phyloP scores from a whole-genome alignment of 139 green algal genomes.

The Spirogloea muscicola region DNA sequence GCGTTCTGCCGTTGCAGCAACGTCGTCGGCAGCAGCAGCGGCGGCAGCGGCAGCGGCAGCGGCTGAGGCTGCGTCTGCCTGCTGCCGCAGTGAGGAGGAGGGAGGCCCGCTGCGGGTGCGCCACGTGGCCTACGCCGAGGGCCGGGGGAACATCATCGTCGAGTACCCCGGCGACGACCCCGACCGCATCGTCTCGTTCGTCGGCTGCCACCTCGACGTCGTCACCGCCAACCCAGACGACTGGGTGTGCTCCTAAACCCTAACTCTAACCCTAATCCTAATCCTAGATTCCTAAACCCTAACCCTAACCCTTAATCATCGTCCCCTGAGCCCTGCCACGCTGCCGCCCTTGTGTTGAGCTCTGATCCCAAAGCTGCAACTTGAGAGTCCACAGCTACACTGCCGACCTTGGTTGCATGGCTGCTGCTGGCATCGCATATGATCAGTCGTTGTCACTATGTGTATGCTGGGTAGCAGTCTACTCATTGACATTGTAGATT shows the following conservation, averaged over 20 bases:
- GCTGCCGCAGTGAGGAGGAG: conserved; percentile 50
- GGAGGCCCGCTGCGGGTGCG: conserved; percentile 60
- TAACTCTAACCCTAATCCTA: background rate
- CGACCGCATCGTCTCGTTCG: conserved; percentile 57
- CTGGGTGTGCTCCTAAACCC: no score
- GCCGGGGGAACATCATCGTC: conserved; percentile 68
- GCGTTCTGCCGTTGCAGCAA: background rate
- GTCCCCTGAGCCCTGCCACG: no score
- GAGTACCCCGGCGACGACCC: conserved; percentile 58
- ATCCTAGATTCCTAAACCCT: no score
- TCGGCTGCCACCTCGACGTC: conserved; percentile 71
- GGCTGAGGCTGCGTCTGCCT: background rate
- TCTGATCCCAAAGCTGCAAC: no score
- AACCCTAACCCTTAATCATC: background rate
- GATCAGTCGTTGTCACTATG: no score
- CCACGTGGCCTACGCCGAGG: conserved; percentile 64
- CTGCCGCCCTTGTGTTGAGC: no score
- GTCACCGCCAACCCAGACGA: conserved; percentile 70
- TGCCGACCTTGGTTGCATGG: no score
- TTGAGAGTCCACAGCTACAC: no score
- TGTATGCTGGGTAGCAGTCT: no score
- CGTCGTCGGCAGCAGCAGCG: background rate
- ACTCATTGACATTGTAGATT: no score
- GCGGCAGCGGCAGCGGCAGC: background rate
- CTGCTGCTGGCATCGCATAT: no score